Evolutionary conservation across 2,329 filamentous ascomycete genomes (phyloP).

Genomic region (Xylaria hypoxylon): DNA sequence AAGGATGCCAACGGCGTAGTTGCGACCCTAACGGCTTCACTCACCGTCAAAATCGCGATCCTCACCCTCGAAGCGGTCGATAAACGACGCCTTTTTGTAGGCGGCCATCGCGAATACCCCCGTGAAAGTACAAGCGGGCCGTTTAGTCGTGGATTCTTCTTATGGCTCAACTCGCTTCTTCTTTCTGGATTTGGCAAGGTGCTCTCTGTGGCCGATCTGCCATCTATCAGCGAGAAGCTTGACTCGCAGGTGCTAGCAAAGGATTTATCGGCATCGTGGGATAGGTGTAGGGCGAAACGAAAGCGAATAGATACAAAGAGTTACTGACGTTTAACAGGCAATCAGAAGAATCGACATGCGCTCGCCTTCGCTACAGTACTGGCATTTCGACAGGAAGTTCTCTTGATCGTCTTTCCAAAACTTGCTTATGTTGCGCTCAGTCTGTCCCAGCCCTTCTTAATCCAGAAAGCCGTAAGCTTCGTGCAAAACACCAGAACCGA

Average conservation of each 20-base stretch:
- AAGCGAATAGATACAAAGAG: not conserved
- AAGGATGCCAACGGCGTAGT: slow-evolving; percentile 13
- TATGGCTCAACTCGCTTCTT: slow-evolving; percentile 32
- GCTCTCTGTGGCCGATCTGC: slow-evolving; percentile 26
- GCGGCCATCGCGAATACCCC: slow-evolving; percentile 16
- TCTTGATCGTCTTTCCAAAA: slow-evolving; percentile 22
- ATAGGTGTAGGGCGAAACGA: slow-evolving; percentile 9
- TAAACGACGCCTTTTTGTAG: slow-evolving; percentile 16
- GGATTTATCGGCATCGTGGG: slow-evolving; percentile 22
- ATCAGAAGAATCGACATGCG: slow-evolving; percentile 22
- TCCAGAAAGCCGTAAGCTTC: slow-evolving; percentile 23
- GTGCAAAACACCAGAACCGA: slow-evolving; percentile 12
- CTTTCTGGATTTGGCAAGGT: slow-evolving; percentile 29
- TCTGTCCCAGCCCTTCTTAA: slow-evolving; percentile 32
- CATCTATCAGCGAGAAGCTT: slow-evolving; percentile 32
- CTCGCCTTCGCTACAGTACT: slow-evolving; percentile 25
- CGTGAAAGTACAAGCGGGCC: slow-evolving; percentile 28
- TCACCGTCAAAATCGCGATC: slow-evolving; percentile 18
- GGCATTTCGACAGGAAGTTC: slow-evolving; percentile 22
- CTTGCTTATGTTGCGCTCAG: slow-evolving; percentile 29
- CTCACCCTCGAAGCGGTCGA: slow-evolving; percentile 27
- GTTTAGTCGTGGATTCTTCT: slow-evolving; percentile 27
- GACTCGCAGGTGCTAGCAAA: slow-evolving; percentile 17
- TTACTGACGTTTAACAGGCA: slow-evolving; percentile 17
- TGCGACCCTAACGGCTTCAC: slow-evolving; percentile 24